These are phyloP conservation scores for Pseudomassariella vexata DNA, from an alignment of 2,329 filamentous ascomycete species.

Conservation along the genomic window DNA sequence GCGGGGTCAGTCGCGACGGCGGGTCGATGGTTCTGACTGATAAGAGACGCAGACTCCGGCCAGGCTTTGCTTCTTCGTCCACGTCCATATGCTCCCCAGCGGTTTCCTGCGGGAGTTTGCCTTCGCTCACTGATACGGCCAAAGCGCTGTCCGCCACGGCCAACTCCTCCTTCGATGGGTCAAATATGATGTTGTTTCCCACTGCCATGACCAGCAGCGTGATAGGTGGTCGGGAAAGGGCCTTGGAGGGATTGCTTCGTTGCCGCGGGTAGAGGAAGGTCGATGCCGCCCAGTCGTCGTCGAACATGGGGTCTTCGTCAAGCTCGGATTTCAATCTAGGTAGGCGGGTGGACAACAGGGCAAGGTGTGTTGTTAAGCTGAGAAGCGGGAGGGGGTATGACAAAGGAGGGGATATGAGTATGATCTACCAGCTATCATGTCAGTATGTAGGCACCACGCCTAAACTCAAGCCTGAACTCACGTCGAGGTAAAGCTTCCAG, in stretches of 20 bases:
- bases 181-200: slow-evolving; percentile 85
- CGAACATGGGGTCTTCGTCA: slow-evolving; percentile 95
- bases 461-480: too few species aligned
- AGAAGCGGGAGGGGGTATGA: slow-evolving; percentile 92
- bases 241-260: slow-evolving; percentile 12
- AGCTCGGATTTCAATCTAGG: slow-evolving; percentile 80
- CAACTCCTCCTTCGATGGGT: slow-evolving; percentile 85
- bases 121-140: slow-evolving; percentile 70
- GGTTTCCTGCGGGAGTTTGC: slow-evolving; percentile 3
- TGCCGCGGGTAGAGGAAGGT: slow-evolving; percentile 66
- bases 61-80: slow-evolving; percentile 22
- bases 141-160: slow-evolving; percentile 86
- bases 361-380: slow-evolving; percentile 88
- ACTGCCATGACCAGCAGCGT: slow-evolving; percentile 87
- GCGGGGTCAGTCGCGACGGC: slow-evolving; percentile 65
- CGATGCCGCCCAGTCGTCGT: slow-evolving; percentile 93
- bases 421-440: too few species aligned
- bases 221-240: slow-evolving; percentile 61
- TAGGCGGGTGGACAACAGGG: slow-evolving; percentile 79
- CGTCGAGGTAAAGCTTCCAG: slow-evolving; percentile 94
- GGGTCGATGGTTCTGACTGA: slow-evolving; percentile 70
- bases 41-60: slow-evolving; percentile 51
- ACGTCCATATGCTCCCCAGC: slow-evolving; percentile 31
- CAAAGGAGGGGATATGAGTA: slow-evolving; percentile 86
- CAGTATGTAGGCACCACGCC: too few species aligned